A percentile compares a stretch with the other conserved stretches of the same genome.
phyloP scores from a whole-genome alignment of 257 asterid genomes.

The Jaltomata sinuosa region DNA sequence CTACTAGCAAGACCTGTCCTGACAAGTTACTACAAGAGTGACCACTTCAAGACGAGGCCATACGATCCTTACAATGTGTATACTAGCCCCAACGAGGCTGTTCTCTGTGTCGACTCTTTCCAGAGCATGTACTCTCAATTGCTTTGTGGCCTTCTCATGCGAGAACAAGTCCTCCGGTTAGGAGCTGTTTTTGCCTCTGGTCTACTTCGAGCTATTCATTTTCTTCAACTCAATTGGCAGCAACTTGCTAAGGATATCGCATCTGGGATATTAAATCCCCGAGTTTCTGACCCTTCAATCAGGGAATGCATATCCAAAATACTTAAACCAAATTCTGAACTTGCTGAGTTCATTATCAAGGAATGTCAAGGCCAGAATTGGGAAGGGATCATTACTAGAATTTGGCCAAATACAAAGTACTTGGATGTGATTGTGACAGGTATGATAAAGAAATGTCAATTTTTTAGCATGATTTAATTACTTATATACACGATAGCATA shows the following conservation, averaged over 20 bases:
- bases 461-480: not conserved
- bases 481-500: not conserved
- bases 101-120: constrained; percentile 62
- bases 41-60: constrained; percentile 60
- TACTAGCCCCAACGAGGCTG: constrained; percentile 78
- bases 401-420: constrained; percentile 74
- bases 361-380: constrained; percentile 65
- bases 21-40: constrained; percentile 78
- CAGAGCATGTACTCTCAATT: constrained; percentile 83
- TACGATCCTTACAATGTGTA: constrained; percentile 52
- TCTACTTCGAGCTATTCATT: constrained; percentile 61
- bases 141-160: constrained; percentile 72
- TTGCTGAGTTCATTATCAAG: constrained; percentile 27
- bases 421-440: constrained; percentile 22
- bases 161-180: constrained; percentile 54
- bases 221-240: constrained; percentile 60
- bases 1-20: constrained; percentile 72
- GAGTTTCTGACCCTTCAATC: constrained; percentile 28
- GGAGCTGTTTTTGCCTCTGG: constrained; percentile 89
- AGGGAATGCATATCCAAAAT: constrained; percentile 20
- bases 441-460: not conserved
- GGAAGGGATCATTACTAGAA: constrained; percentile 60
- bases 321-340: constrained; percentile 29
- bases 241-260: constrained; percentile 49
- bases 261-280: constrained; percentile 40